Evolutionary conservation across 768 basidiomycete species (phyloP).

Genomic region (Tylopilus sp.): DNA sequence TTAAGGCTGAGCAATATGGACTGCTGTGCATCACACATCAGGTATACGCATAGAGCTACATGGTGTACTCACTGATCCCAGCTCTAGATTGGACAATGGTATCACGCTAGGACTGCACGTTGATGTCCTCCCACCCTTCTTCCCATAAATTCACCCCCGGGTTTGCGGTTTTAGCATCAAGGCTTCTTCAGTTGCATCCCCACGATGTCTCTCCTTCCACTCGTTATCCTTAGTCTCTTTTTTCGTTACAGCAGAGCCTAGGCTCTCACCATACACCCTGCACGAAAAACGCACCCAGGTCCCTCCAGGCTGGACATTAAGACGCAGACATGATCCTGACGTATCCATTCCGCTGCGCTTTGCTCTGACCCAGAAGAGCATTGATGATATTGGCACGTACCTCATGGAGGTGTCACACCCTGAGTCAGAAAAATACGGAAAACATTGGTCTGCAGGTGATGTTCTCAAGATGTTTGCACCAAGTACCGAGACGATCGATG

Average conservation of each 20-base stretch:
- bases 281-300: background rate
- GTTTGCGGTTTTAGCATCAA: background rate
- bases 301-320: slow-evolving; percentile 35
- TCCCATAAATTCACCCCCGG: slow-evolving; percentile 7
- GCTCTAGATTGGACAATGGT: background rate
- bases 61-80: too few relatives aligned
- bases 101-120: background rate
- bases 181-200: background rate
- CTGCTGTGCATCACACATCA: too few relatives aligned
- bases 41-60: too few relatives aligned
- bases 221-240: slow-evolving; percentile 2
- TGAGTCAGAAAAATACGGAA: slow-evolving; percentile 29
- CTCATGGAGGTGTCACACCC: slow-evolving; percentile 36
- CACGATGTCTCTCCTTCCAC: slow-evolving; percentile 17
- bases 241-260: background rate
- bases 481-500: slow-evolving; percentile 19
- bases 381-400: slow-evolving; percentile 19
- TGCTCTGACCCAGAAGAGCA: slow-evolving; percentile 23
- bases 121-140: slow-evolving; percentile 7
- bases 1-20: too few relatives aligned
- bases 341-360: slow-evolving; percentile 18
- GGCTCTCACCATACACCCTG: background rate
- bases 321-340: slow-evolving; percentile 24
- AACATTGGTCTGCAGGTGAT: slow-evolving; percentile 30
- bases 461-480: slow-evolving; percentile 31